Conservation (phyloP, 2,329 filamentous ascomycete species). For the Fusarium incarnatum region DNA sequence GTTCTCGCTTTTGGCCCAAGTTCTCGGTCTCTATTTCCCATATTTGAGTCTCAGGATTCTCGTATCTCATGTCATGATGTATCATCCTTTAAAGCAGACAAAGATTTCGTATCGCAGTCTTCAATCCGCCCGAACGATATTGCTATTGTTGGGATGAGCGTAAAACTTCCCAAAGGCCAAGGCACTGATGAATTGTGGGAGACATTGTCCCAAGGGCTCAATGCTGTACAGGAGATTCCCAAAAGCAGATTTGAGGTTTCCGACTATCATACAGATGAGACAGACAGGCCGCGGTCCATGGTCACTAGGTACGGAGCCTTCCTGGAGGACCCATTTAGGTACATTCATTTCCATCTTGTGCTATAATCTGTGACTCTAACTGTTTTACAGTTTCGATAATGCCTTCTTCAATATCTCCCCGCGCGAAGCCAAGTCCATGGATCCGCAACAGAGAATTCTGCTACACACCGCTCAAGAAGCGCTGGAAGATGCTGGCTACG, state of each 20-base stretch:
- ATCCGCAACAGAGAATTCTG: not conserved
- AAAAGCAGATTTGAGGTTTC: not conserved
- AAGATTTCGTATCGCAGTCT: no score
- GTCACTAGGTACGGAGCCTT: not conserved
- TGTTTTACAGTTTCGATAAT: not conserved
- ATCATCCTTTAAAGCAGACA: no score
- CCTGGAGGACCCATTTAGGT: constrained; percentile 1
- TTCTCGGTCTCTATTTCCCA: no score
- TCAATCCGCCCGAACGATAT: not conserved
- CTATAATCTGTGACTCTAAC: no score
- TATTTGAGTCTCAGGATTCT: no score
- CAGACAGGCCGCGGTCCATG: not conserved
- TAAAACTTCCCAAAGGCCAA: not conserved
- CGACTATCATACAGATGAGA: not conserved
- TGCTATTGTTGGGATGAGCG: constrained; percentile 4
- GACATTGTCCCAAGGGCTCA: not conserved
- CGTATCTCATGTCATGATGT: no score
- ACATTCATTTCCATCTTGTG: no score
- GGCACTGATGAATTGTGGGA: not conserved
- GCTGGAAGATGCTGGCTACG: constrained; percentile 1
- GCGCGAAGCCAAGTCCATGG: not conserved
- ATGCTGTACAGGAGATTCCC: not conserved
- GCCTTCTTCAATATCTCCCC: constrained; percentile 9
- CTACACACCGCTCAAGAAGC: not conserved
- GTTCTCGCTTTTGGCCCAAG: no score